These are phyloP conservation scores for Cytospora schulzeri DNA, from an alignment of 2,329 filamentous ascomycete species.

Conservation along the genomic window DNA sequence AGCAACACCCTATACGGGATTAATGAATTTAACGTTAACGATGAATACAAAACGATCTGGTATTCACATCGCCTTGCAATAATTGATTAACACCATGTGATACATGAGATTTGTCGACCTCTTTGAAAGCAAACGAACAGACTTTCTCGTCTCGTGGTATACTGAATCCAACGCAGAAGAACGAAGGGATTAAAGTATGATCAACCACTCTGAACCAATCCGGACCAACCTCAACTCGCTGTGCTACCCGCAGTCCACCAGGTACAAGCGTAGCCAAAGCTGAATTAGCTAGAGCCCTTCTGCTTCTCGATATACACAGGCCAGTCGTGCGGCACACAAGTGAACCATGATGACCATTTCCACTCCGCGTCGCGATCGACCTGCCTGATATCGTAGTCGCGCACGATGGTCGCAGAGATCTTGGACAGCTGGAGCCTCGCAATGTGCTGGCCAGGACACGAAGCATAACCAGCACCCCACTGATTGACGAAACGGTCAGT, in stretches of 20 bases:
- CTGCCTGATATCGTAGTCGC: conserved; percentile 29
- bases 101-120: too few relatives aligned
- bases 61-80: too few relatives aligned
- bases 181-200: too few relatives aligned
- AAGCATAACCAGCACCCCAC: conserved; percentile 28
- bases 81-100: background rate
- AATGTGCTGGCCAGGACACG: conserved; percentile 29
- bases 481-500: background rate
- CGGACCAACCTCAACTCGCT: background rate
- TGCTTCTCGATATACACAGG: conserved; percentile 28
- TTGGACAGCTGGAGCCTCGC: conserved; percentile 29
- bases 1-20: background rate
- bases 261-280: background rate
- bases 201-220: too few relatives aligned
- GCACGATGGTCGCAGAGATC: conserved; percentile 28
- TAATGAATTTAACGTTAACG: background rate
- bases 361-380: conserved; percentile 27
- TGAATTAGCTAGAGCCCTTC: background rate
- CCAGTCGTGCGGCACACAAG: conserved; percentile 27
- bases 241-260: background rate
- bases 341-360: conserved; percentile 28
- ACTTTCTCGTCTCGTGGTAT: too few relatives aligned
- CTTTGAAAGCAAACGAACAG: too few relatives aligned
- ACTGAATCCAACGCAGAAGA: too few relatives aligned
- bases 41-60: background rate